phyloP scores from a whole-genome alignment of 2,329 filamentous ascomycete species.

The Phialophora expanda region DNA sequence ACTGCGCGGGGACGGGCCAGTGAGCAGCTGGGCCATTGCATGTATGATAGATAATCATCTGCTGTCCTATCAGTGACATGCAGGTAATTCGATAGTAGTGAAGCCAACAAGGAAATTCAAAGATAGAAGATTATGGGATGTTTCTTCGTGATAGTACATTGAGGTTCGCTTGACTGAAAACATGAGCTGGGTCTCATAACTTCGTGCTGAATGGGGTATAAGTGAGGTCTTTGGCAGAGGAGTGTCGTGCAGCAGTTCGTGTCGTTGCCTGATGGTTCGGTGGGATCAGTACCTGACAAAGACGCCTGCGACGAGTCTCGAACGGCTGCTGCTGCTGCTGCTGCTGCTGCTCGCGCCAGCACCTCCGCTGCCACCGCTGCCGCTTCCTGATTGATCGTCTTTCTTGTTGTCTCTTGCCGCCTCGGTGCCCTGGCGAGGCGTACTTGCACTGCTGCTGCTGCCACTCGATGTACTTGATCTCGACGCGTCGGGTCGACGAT shows the following conservation, averaged over 20 bases:
- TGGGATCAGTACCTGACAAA: slow-evolving; percentile 34
- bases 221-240: not conserved
- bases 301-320: slow-evolving; percentile 31
- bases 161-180: not conserved
- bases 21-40: not conserved
- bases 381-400: slow-evolving; percentile 5
- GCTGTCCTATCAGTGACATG: not conserved
- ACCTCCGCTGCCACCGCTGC: slow-evolving; percentile 11
- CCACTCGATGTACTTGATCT: slow-evolving; percentile 10
- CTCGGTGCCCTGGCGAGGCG: slow-evolving; percentile 20
- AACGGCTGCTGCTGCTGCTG: slow-evolving; percentile 12
- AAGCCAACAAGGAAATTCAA: not conserved
- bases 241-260: not conserved
- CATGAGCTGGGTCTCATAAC: slow-evolving; percentile 1
- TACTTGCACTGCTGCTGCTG: slow-evolving; percentile 16
- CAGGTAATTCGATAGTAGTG: not conserved
- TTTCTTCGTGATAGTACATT: slow-evolving; percentile 8
- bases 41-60: not conserved
- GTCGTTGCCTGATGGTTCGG: not conserved
- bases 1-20: not conserved
- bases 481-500: slow-evolving; percentile 16
- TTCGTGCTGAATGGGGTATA: slow-evolving; percentile 1
- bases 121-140: not conserved
- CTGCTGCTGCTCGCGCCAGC: slow-evolving; percentile 1
- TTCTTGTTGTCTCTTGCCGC: slow-evolving; percentile 20